Conservation (phyloP, 2,329 filamentous ascomycete genomes). For the Colletotrichum tropicale region DNA sequence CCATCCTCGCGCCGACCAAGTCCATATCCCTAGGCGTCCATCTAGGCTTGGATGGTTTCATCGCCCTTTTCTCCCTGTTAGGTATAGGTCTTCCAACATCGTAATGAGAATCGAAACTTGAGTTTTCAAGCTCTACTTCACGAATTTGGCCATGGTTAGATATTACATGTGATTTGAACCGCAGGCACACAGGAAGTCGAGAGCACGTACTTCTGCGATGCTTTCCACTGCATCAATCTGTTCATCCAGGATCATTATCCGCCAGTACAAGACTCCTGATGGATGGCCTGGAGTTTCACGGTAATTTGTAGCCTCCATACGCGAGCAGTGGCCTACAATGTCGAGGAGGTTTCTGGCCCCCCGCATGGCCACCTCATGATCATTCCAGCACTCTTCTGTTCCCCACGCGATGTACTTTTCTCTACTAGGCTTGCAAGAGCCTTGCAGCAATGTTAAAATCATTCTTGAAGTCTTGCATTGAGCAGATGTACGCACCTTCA, state of each 20-base stretch:
- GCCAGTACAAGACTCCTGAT: neutral
- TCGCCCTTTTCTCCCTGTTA: neutral
- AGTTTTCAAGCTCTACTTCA: neutral
- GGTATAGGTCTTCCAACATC: neutral
- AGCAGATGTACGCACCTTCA: neutral
- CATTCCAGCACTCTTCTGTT: neutral
- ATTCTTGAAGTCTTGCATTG: neutral
- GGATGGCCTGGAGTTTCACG: rapidly evolving
- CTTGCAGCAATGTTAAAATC: neutral
- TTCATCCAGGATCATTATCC: neutral
- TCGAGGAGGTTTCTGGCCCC: neutral
- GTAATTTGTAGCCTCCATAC: neutral
- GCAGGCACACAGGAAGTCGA: neutral
- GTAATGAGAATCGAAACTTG: neutral
- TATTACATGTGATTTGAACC: rapidly evolving
- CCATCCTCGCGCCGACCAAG: neutral
- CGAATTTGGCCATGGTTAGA: neutral
- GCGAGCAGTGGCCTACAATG: neutral
- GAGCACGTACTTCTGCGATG: neutral
- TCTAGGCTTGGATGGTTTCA: neutral
- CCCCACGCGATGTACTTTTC: neutral
- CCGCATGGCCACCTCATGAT: neutral
- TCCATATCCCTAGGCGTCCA: neutral
- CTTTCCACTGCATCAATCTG: neutral
- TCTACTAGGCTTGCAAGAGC: rapidly evolving